Conservation (phyloP, 2,329 filamentous ascomycete genomes). For the Diaporthe sp. region DNA sequence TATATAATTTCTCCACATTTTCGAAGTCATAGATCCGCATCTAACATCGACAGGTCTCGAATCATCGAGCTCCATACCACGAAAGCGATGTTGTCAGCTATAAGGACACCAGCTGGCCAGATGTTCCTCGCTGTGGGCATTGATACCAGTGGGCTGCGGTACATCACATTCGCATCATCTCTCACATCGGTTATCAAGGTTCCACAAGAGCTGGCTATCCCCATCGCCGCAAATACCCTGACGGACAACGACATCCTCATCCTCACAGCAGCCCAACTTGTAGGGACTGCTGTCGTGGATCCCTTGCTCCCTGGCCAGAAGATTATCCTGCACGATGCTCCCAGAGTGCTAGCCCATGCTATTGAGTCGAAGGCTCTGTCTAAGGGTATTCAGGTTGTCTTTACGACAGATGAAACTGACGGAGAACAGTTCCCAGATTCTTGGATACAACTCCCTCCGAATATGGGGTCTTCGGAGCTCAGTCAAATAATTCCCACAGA, state of each 20-base stretch:
- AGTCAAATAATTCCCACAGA: background rate
- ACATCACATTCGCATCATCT: background rate
- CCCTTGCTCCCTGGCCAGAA: conserved; percentile 4
- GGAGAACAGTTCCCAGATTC: background rate
- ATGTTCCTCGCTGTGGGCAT: conserved; percentile 9
- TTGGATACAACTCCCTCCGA: background rate
- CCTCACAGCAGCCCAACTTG: background rate
- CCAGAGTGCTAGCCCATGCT: background rate
- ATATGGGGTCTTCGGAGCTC: background rate
- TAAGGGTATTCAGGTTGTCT: background rate
- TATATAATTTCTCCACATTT: background rate
- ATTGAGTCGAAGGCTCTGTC: background rate
- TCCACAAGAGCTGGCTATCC: background rate
- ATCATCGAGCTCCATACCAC: background rate
- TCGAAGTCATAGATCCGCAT: background rate
- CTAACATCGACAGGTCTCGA: background rate
- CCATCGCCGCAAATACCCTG: background rate
- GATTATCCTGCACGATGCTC: background rate
- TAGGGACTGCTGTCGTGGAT: background rate
- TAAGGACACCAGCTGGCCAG: conserved; percentile 21
- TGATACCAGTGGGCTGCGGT: background rate
- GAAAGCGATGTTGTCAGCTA: background rate
- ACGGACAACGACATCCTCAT: background rate
- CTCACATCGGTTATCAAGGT: background rate
- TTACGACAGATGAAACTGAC: background rate